phyloP scores from a whole-genome alignment of 2,329 filamentous ascomycete species.

The Arthrobotrys sinensis region DNA sequence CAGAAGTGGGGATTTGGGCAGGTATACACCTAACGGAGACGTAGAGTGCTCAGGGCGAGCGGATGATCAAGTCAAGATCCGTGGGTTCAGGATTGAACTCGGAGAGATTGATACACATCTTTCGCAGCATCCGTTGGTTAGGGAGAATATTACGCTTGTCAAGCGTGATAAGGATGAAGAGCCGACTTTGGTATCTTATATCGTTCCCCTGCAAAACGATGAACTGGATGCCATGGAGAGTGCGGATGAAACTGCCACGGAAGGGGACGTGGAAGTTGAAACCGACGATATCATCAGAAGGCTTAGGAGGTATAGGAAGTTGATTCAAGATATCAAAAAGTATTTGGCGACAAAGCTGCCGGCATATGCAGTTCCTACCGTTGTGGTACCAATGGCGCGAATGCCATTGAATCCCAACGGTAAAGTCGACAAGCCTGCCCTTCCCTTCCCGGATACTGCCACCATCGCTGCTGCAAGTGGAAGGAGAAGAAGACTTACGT shows the following conservation, averaged over 20 bases:
- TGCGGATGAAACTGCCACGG: slow-evolving; percentile 70
- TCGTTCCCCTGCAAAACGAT: slow-evolving; percentile 75
- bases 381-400: slow-evolving; percentile 80
- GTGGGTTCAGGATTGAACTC: slow-evolving; percentile 94
- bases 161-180: slow-evolving; percentile 88
- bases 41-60: slow-evolving; percentile 84
- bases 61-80: slow-evolving; percentile 94
- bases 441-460: slow-evolving; percentile 84
- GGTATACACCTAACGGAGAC: slow-evolving; percentile 79
- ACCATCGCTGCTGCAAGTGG: slow-evolving; percentile 75
- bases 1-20: slow-evolving; percentile 86
- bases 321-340: slow-evolving; percentile 76
- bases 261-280: slow-evolving; percentile 73
- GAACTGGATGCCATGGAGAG: slow-evolving; percentile 63
- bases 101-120: slow-evolving; percentile 92
- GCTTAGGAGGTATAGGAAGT: slow-evolving; percentile 75
- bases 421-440: slow-evolving; percentile 83
- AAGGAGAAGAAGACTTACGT: slow-evolving; percentile 70
- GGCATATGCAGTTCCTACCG: slow-evolving; percentile 80
- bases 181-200: slow-evolving; percentile 87
- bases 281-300: slow-evolving; percentile 71
- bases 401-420: slow-evolving; percentile 88
- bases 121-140: slow-evolving; percentile 79
- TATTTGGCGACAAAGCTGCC: slow-evolving; percentile 81
- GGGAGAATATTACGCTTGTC: slow-evolving; percentile 88